Evolutionary conservation across 768 basidiomycete genomes (phyloP).

Genomic region (Trametes meyenii): DNA sequence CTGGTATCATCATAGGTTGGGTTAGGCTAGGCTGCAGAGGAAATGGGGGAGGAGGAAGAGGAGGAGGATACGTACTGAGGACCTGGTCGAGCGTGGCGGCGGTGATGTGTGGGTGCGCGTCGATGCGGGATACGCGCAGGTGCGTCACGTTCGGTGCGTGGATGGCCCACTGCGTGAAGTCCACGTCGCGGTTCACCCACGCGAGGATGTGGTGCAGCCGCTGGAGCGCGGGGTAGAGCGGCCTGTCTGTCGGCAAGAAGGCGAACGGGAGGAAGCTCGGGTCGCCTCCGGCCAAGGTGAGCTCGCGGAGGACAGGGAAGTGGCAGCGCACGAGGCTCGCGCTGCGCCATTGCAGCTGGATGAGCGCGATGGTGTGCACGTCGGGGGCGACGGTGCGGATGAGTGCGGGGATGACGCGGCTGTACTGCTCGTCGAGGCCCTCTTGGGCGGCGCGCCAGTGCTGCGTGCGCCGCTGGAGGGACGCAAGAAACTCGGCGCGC

Average conservation of each 20-base stretch:
- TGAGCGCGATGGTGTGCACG: constrained; percentile 14
- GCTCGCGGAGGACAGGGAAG: constrained; percentile 18
- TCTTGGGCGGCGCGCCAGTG: constrained; percentile 17
- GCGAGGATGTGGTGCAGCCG: constrained; percentile 21
- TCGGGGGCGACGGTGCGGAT: constrained; percentile 21
- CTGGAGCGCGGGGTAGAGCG: constrained; percentile 17
- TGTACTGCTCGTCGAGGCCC: constrained; percentile 20
- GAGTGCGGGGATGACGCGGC: constrained; percentile 15
- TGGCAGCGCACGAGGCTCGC: constrained; percentile 8
- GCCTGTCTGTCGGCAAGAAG: constrained; percentile 4
- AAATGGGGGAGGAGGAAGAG: too few relatives aligned
- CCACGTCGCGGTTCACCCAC: constrained; percentile 14
- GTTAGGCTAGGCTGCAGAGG: not conserved
- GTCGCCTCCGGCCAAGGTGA: constrained; percentile 20
- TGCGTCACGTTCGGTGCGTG: constrained; percentile 22
- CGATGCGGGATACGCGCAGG: constrained; percentile 21
- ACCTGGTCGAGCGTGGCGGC: constrained; percentile 16
- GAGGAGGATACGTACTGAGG: not conserved
- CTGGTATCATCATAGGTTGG: not conserved
- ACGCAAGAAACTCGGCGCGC: constrained; percentile 17
- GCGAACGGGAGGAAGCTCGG: constrained; percentile 22
- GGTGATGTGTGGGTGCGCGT: constrained; percentile 10
- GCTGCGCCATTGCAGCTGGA: constrained; percentile 21
- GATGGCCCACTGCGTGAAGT: constrained; percentile 19
- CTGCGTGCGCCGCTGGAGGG: constrained; percentile 14